Evolutionary conservation across 2,329 filamentous ascomycete genomes (phyloP), one percentile per base, ranked within the genome.

Genomic region (Bisporella sp.): DNA sequence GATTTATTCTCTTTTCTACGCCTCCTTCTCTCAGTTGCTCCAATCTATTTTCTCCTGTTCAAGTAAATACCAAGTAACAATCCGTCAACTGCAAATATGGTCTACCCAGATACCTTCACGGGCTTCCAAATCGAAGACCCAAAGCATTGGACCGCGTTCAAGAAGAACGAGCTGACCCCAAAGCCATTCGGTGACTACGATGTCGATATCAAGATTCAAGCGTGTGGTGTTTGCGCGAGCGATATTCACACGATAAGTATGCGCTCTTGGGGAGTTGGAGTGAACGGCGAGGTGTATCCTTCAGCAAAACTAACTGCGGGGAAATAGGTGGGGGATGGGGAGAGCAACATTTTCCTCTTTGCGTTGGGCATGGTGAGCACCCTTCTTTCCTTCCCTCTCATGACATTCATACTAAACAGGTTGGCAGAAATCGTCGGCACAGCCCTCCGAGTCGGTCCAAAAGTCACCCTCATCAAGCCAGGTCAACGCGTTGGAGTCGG

Each of bases 161-260:
- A 46, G 2, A 60, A 58, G 41, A 48, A 55, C 42, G 57, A 61
- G 48, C 57, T 59, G 37, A 42, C 6, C 6, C 82, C 91, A 52
- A 93, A 95, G 73, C 86, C 87, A 13, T 95, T 95, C 66, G 88
- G 85, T 57, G 87, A 91, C 66, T 79, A 88, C 69, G 89, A 96
- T 65, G 81, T 96, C 61, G 89, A 95, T 66, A 81, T 96, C 70
- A 86, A 91, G 74, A 85, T 96, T 62, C 83, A 90, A 58, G 84
- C 80, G 65, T 92, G 87, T 64, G 87, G 88, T 63, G 76, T 89
- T 48, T 89, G 85, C 66, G 81, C 84, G 59, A 85, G 79, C 58
- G 85, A 89, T 63, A 73, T 86, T 45, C 85, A 87, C 70, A 87
- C 81, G 53, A 77, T 88, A 64, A 81, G 68, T 21, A 21, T 21